Evolutionary conservation across 2,329 filamentous ascomycete genomes (phyloP), one percentile per base, ranked within the genome.

Genomic region (Neocucurbitaria cava): DNA sequence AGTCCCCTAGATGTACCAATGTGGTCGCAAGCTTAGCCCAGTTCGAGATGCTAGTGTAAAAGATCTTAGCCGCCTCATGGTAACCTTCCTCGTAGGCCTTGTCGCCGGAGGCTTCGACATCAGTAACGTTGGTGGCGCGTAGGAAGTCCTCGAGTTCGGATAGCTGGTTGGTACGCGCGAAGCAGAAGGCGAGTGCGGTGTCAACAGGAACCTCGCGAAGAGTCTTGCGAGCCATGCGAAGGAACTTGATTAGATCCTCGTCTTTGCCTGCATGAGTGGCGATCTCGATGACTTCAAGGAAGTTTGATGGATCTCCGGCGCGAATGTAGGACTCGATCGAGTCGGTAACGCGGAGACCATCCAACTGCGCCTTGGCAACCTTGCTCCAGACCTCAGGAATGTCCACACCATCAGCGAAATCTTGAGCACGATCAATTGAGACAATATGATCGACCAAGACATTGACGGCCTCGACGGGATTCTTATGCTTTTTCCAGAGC

Each of bases 1-100:
- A 98, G 67, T 99, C 95, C 62, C 89, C 90, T 6, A 99, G 87
- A 76, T 98, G 92, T n/a, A 99, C 95, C 56, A 98, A 86, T 10
- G 95, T 99, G 10, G 95, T 98, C 13, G 95, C 93, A 69, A 99
- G 88, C 83, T 99, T 99, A 51, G 94, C 94, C 95, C 95, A 99
- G 85, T 99, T 99, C 49, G 95, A 99, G 75, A 99, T 96, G 81
- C 91, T 98, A 51, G 87, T 92, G 82, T 88, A 99, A 85, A 98
- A 99, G 72, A 99, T 98, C 86, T 99, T 99, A 62, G 95, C 92
- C 39, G 95, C 95, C 82, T 98, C 90, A 72, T 95, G 94, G 72
- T 91, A 88, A 56, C 94, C 94, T 79, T 99, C 95, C 60, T 88
- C 90, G 66, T 96, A 98, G 20, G 95, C 94, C 83, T 97, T 97